Percentiles rank a stretch among this genome's conserved stretches.
Conservation (phyloP, 768 basidiomycete genomes). For the Boletus bicolor region DNA sequence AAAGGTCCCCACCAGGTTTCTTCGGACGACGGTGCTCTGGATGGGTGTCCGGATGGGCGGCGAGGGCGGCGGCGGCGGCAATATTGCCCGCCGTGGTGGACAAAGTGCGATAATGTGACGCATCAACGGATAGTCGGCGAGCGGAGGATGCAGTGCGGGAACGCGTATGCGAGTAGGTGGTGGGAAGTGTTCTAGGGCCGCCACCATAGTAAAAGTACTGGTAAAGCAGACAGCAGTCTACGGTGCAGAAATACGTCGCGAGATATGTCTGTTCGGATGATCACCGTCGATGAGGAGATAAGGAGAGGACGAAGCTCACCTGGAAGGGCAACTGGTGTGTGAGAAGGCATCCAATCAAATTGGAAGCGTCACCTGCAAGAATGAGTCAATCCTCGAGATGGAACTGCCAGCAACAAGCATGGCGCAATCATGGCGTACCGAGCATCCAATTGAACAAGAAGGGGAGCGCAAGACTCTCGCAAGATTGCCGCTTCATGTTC, state of each 20-base stretch:
- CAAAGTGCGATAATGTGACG: conserved; percentile 65
- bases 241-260: conserved; percentile 83
- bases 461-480: conserved; percentile 87
- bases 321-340: conserved; percentile 96
- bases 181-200: conserved; percentile 33
- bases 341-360: conserved; percentile 86
- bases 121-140: conserved; percentile 51
- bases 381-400: conserved; percentile 4
- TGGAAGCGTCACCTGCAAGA: conserved; percentile 80
- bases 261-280: conserved; percentile 66
- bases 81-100: conserved; percentile 70
- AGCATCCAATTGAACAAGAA: conserved; percentile 93
- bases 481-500: conserved; percentile 71
- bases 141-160: conserved; percentile 41
- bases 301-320: conserved; percentile 42
- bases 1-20: conserved; percentile 24
- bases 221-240: conserved; percentile 70
- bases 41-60: conserved; percentile 55
- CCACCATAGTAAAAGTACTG: conserved; percentile 81
- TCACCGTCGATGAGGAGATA: conserved; percentile 4
- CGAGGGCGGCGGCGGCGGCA: conserved; percentile 67
- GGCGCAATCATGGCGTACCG: conserved; percentile 48
- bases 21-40: conserved; percentile 34
- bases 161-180: conserved; percentile 38
- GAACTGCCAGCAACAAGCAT: not conserved